Percentiles rank a stretch among this genome's conserved stretches.
phyloP scores from a whole-genome alignment of 164 flowering plant species.

The Vitis rotundifolia region DNA sequence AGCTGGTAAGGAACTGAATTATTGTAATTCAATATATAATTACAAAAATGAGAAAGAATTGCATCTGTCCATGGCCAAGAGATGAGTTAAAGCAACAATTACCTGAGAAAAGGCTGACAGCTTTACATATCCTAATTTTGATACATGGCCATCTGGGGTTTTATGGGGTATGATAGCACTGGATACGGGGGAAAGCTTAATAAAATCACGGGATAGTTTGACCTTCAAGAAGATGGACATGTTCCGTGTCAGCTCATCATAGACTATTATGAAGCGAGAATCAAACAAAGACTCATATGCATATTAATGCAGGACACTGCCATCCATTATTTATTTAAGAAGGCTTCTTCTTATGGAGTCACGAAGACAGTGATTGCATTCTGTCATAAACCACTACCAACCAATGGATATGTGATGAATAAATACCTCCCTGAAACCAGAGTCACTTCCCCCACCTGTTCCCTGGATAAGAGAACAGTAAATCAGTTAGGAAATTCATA shows the following conservation, averaged over 20 bases:
- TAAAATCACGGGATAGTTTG: conserved; percentile 75
- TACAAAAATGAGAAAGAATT: neutral
- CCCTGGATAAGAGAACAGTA: conserved; percentile 46
- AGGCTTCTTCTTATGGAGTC: neutral
- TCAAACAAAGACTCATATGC: no score
- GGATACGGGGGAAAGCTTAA: conserved; percentile 78
- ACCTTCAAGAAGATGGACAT: conserved; percentile 50
- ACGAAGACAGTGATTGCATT: neutral
- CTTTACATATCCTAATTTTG: conserved; percentile 87
- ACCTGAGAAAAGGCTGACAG: conserved; percentile 93
- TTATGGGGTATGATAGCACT: conserved; percentile 78
- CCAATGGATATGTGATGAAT: neutral
- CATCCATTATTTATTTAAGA: no score
- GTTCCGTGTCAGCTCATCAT: neutral
- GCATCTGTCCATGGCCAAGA: neutral
- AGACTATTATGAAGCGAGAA: neutral
- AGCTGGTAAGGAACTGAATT: neutral
- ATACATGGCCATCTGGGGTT: conserved; percentile 72
- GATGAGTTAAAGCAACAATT: neutral
- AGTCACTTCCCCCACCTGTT: conserved; percentile 30
- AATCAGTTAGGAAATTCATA: neutral
- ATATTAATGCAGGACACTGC: no score
- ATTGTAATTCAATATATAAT: neutral
- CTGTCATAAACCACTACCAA: neutral
- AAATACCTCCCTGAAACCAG: conserved; percentile 72